Conservation (phyloP, 2,329 filamentous ascomycete species). For the Cercospora nicotianae region DNA sequence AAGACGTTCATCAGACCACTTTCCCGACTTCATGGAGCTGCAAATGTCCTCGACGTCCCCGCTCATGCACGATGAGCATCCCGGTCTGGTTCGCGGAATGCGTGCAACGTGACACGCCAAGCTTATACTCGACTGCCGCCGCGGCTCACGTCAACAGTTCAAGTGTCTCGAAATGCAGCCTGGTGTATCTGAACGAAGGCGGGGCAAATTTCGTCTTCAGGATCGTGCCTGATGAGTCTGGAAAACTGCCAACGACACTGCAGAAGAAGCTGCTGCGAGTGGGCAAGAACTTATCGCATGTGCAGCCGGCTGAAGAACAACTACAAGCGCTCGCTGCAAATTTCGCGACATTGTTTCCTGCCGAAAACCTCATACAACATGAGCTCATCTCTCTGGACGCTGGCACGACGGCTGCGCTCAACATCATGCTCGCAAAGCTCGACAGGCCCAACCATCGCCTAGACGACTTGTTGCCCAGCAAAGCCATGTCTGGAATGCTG, state of each 20-base stretch:
- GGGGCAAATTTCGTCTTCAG: constrained; percentile 42
- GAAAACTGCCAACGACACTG: constrained; percentile 23
- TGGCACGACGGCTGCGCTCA: constrained; percentile 28
- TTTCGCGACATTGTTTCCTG: constrained; percentile 35
- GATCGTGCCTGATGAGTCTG: constrained; percentile 22
- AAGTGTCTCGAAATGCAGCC: constrained; percentile 13
- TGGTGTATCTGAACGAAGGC: constrained; percentile 41
- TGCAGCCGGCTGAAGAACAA: constrained; percentile 33
- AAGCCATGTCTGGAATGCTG: constrained; percentile 36
- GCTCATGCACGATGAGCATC: constrained; percentile 21
- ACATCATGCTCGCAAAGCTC: constrained; percentile 25
- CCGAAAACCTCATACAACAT: constrained; percentile 36
- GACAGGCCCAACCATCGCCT: constrained; percentile 30
- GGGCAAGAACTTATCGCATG: constrained; percentile 37
- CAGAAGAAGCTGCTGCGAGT: constrained; percentile 36
- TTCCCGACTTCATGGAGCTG: not conserved
- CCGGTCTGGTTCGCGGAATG: constrained; percentile 24
- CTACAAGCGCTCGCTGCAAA: constrained; percentile 29
- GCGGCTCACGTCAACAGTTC: not conserved
- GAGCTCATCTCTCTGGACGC: constrained; percentile 32
- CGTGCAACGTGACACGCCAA: constrained; percentile 15
- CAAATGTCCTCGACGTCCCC: not conserved
- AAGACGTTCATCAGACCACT: not conserved
- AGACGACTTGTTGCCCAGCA: constrained; percentile 31
- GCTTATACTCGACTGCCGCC: constrained; percentile 20